A percentile compares a stretch with the other conserved stretches of the same genome.
Conservation (phyloP, 305 asterid genomes). For the Lippia alba region DNA sequence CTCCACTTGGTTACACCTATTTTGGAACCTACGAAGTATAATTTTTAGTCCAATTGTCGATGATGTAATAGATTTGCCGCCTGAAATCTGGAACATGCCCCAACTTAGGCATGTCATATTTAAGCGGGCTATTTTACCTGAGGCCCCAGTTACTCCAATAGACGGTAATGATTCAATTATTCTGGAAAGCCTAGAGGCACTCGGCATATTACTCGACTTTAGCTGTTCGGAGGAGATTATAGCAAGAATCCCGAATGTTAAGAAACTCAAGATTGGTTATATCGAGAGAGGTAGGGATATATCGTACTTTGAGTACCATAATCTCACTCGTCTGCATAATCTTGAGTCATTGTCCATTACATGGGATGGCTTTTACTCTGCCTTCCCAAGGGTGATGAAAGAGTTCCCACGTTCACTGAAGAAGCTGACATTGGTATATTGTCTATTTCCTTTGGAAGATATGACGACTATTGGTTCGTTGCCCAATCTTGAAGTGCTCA, state of each 20-base stretch:
- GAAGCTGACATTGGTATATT: slow-evolving; percentile 8
- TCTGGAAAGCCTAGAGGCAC: slow-evolving; percentile 3
- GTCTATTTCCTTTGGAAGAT: slow-evolving; percentile 29
- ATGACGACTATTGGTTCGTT: slow-evolving; percentile 26
- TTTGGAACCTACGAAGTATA: slow-evolving; percentile 34
- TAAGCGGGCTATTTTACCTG: not conserved
- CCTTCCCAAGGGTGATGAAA: slow-evolving; percentile 21
- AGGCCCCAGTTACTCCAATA: not conserved
- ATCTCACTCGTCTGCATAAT: not conserved
- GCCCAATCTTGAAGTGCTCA: slow-evolving; percentile 16
- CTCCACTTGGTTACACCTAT: not conserved
- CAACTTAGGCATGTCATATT: slow-evolving; percentile 15
- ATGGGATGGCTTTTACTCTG: not conserved
- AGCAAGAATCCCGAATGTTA: not conserved
- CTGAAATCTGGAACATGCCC: slow-evolving; percentile 24
- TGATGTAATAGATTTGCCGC: not conserved
- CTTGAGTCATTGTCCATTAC: not conserved
- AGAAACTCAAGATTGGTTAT: not conserved
- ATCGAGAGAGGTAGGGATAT: too few species aligned
- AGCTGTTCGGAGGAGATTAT: not conserved
- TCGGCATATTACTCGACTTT: not conserved
- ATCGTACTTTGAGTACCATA: not conserved
- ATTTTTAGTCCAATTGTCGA: not conserved
- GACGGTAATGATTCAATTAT: not conserved
- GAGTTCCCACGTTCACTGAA: slow-evolving; percentile 34